Evolutionary conservation across 805 yeast genomes (phyloP).

Genomic region (Torulaspora indica): DNA sequence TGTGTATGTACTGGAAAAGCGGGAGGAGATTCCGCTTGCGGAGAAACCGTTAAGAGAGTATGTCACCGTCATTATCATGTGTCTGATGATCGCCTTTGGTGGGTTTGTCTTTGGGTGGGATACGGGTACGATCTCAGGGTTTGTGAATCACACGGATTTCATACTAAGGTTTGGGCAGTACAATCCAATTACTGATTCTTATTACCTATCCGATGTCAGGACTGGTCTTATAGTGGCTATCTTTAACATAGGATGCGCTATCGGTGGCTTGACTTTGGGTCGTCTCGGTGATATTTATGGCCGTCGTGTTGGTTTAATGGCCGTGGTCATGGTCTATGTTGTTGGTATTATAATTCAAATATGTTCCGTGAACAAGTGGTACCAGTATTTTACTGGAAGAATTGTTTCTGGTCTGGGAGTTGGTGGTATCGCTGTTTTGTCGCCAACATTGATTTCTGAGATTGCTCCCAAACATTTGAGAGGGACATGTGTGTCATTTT

Average conservation of each 20-base stretch:
- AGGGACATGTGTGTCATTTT: conserved; percentile 68
- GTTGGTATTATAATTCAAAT: conserved; percentile 68
- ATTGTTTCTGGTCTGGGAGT: conserved; percentile 71
- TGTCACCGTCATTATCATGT: conserved; percentile 37
- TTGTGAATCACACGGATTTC: conserved; percentile 56
- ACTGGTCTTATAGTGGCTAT: conserved; percentile 55
- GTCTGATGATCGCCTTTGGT: conserved; percentile 31
- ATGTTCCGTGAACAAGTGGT: conserved; percentile 52
- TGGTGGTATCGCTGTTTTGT: conserved; percentile 71
- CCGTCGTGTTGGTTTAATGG: conserved; percentile 59
- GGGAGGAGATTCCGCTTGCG: conserved; percentile 10
- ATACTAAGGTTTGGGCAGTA: conserved; percentile 49
- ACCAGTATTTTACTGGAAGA: conserved; percentile 68
- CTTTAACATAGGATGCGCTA: conserved; percentile 71
- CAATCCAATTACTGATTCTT: conserved; percentile 28
- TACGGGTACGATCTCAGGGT: conserved; percentile 76
- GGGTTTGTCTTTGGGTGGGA: conserved; percentile 69
- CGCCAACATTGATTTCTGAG: conserved; percentile 62
- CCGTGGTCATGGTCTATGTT: conserved; percentile 57
- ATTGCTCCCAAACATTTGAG: conserved; percentile 45
- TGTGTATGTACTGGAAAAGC: conserved; percentile 13
- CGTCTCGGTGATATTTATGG: conserved; percentile 60
- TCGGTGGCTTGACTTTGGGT: conserved; percentile 62
- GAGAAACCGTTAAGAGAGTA: conserved; percentile 30
- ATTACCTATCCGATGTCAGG: conserved; percentile 48